Evolutionary conservation across 441 rosid species (phyloP).

Genomic region (Breynia disticha): DNA sequence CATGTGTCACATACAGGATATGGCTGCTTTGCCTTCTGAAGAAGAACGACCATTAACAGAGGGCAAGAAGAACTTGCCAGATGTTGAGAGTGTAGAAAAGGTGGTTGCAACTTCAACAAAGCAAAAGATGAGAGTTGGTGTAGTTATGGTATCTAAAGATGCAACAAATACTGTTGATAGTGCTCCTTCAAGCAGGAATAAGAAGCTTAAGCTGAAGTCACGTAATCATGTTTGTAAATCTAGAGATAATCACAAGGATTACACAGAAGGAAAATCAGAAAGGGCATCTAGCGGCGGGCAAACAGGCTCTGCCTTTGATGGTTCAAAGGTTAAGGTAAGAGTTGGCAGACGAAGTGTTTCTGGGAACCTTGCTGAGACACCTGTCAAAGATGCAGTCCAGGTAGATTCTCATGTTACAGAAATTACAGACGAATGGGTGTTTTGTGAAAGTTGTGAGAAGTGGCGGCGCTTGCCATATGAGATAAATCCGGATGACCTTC

Average conservation of each 20-base stretch:
- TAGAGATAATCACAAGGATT: conserved; percentile 17
- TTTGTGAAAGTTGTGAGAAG: conserved; percentile 52
- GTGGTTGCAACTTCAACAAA: conserved; percentile 13
- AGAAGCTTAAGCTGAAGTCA: conserved; percentile 21
- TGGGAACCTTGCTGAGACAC: conserved; percentile 18
- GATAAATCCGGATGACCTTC: conserved; percentile 38
- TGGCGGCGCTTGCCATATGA: conserved; percentile 74
- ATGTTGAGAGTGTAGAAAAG: conserved; percentile 17
- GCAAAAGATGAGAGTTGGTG: conserved; percentile 24
- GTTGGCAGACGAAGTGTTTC: too few relatives aligned
- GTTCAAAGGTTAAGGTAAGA: conserved; percentile 17
- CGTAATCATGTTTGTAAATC: conserved; percentile 23
- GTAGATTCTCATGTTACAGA: conserved; percentile 19
- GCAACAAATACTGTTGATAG: conserved; percentile 15
- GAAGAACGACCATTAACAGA: conserved; percentile 21
- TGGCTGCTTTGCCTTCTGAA: conserved; percentile 11
- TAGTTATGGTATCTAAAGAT: conserved; percentile 17
- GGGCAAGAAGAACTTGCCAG: conserved; percentile 31
- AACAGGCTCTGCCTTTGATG: conserved; percentile 17
- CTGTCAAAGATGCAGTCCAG: conserved; percentile 23
- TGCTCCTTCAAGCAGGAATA: conserved; percentile 22
- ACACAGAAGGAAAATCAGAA: conserved; percentile 10
- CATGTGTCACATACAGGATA: conserved; percentile 11
- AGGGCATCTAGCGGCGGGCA: conserved; percentile 19
- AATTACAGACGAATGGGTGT: conserved; percentile 47